Percentiles rank a stretch among this genome's conserved stretches.
Conservation (phyloP, 2,329 filamentous ascomycete genomes). For the Hypoxylon sp. region DNA sequence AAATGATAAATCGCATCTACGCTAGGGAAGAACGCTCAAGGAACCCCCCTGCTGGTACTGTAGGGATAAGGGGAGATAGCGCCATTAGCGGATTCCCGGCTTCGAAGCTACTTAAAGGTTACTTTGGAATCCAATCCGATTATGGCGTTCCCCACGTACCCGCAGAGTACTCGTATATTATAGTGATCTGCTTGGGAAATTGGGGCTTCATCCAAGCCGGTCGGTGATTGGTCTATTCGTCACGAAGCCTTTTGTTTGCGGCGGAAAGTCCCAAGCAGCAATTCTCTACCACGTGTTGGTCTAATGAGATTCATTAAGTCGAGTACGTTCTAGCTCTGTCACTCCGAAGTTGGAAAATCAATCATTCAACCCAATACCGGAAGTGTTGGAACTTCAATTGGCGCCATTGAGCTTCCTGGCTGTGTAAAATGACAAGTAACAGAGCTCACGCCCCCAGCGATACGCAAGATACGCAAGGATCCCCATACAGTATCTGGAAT, state of each 20-base stretch:
- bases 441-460: conserved; percentile 29
- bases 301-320: conserved; percentile 10
- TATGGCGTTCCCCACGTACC: conserved; percentile 19
- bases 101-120: conserved; percentile 37
- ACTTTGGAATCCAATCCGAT: conserved; percentile 13
- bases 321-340: conserved; percentile 13
- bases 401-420: conserved; percentile 18
- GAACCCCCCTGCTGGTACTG: conserved; percentile 27
- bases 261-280: conserved; percentile 19
- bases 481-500: conserved; percentile 37
- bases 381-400: conserved; percentile 27
- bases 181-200: conserved; percentile 43
- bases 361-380: background rate
- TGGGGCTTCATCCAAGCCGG: conserved; percentile 28
- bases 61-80: conserved; percentile 38
- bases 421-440: conserved; percentile 18
- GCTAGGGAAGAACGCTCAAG: conserved; percentile 27
- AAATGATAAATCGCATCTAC: conserved; percentile 35
- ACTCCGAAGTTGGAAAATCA: conserved; percentile 23
- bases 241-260: conserved; percentile 26
- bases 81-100: conserved; percentile 33
- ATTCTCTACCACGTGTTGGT: conserved; percentile 22
- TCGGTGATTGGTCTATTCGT: conserved; percentile 34
- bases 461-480: conserved; percentile 32
- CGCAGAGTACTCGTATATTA: conserved; percentile 31